Evolutionary conservation across 2,329 filamentous ascomycete species (phyloP).

Genomic region (Colletotrichum scovillei): DNA sequence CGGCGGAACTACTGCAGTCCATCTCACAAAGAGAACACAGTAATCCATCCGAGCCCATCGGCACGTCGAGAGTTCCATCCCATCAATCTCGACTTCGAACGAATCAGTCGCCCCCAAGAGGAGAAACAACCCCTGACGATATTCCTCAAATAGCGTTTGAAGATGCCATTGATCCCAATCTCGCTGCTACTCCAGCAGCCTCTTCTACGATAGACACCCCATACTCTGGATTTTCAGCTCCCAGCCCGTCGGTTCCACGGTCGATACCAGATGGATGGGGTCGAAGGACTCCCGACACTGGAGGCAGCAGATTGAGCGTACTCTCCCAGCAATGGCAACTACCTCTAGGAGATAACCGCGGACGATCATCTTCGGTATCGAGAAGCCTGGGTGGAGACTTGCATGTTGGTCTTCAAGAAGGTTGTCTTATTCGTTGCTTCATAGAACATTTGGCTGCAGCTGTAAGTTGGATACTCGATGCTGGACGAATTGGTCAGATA

Average conservation of each 20-base stretch:
- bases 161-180: neutral
- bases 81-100: too few relatives aligned
- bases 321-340: neutral
- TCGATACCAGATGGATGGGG: slow-evolving; percentile 18
- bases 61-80: neutral
- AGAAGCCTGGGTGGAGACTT: neutral
- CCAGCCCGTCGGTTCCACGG: neutral
- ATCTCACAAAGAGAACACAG: neutral
- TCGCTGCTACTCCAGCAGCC: neutral
- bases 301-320: neutral
- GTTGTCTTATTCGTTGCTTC: slow-evolving; percentile 9
- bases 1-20: neutral
- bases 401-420: slow-evolving; percentile 3
- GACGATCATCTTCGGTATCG: neutral
- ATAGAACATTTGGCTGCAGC: slow-evolving; percentile 17
- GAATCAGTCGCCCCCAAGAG: too few relatives aligned
- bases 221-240: neutral
- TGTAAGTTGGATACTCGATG: neutral
- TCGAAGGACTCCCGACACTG: neutral
- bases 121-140: neutral
- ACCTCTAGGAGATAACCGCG: neutral
- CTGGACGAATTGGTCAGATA: too few relatives aligned
- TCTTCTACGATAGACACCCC: neutral
- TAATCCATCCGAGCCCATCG: neutral
- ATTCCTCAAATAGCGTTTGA: neutral